These are phyloP conservation scores for Hibiscus tridactylites DNA, from an alignment of 345 rosid genomes.

Conservation along the genomic window DNA sequence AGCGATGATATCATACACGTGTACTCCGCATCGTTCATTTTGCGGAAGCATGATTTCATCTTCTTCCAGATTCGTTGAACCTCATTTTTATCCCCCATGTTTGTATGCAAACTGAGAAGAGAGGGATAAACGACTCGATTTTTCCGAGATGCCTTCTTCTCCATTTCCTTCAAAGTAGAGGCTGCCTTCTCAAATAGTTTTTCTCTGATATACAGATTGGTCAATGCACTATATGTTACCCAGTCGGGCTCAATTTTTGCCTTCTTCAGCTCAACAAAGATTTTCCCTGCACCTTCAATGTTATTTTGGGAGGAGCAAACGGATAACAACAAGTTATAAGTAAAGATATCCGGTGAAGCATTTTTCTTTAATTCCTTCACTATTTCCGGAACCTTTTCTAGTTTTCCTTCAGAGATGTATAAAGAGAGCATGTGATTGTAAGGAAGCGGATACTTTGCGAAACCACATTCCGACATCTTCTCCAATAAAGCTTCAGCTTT, in stretches of 20 bases:
- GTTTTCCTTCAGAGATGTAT: slow-evolving; percentile 45
- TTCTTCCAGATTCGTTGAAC: slow-evolving; percentile 61
- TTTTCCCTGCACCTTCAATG: slow-evolving; percentile 50
- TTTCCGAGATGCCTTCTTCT: slow-evolving; percentile 38
- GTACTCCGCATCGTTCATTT: slow-evolving; percentile 68
- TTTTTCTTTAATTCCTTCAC: slow-evolving; percentile 54
- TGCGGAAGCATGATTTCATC: slow-evolving; percentile 49
- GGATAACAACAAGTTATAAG: slow-evolving; percentile 64
- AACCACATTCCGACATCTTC: slow-evolving; percentile 70
- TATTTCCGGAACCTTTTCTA: slow-evolving; percentile 45
- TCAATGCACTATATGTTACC: slow-evolving; percentile 58
- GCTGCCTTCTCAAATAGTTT: slow-evolving; percentile 45
- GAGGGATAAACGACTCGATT: background rate
- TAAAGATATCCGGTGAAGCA: slow-evolving; percentile 61
- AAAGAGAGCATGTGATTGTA: slow-evolving; percentile 68
- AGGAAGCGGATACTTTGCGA: slow-evolving; percentile 59
- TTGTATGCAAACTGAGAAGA: slow-evolving; percentile 55
- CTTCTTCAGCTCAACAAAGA: slow-evolving; percentile 50
- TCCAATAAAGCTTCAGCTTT: slow-evolving; percentile 75
- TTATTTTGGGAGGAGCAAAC: slow-evolving; percentile 48
- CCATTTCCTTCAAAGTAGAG: slow-evolving; percentile 74
- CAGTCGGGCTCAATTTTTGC: slow-evolving; percentile 65
- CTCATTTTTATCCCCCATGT: slow-evolving; percentile 51
- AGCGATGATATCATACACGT: slow-evolving; percentile 67
- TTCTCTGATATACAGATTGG: slow-evolving; percentile 51